phyloP scores from a whole-genome alignment of 2,329 filamentous ascomycete species.

The Ampelomyces quisqualis region DNA sequence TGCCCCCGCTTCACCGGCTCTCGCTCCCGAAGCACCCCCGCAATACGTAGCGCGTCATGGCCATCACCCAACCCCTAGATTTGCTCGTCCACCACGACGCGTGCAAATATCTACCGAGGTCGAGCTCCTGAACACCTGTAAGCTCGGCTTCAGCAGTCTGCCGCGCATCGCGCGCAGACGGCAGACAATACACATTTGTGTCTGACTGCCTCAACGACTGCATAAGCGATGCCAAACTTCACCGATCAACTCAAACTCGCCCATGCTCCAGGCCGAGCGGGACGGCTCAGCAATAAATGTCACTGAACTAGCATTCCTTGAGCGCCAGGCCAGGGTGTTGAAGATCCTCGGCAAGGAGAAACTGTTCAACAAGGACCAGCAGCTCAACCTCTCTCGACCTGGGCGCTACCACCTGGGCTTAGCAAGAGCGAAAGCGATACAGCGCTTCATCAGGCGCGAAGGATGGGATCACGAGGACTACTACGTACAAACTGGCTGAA shows the following conservation, averaged over 20 bases:
- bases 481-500: conserved; percentile 53
- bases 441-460: conserved; percentile 49
- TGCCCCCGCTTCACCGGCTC: conserved; percentile 12
- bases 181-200: conserved; percentile 1
- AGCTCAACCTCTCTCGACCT: conserved; percentile 54
- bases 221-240: conserved; percentile 48
- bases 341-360: conserved; percentile 49
- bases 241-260: conserved; percentile 52
- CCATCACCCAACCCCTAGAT: not conserved
- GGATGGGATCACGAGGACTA: conserved; percentile 54
- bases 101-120: conserved; percentile 19
- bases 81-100: not conserved
- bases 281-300: conserved; percentile 48
- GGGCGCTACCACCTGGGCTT: conserved; percentile 56
- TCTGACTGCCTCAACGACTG: conserved; percentile 5
- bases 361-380: conserved; percentile 54
- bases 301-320: conserved; percentile 52
- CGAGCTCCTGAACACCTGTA: conserved; percentile 3
- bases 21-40: conserved; percentile 10
- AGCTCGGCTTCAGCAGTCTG: conserved; percentile 2
- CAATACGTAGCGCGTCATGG: conserved; percentile 9
- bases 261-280: conserved; percentile 50
- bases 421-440: conserved; percentile 54
- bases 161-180: conserved; percentile 3
- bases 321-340: conserved; percentile 51